Base-by-base conservation (phyloP, 768 basidiomycete species). In the Russula vinacea region DNA sequence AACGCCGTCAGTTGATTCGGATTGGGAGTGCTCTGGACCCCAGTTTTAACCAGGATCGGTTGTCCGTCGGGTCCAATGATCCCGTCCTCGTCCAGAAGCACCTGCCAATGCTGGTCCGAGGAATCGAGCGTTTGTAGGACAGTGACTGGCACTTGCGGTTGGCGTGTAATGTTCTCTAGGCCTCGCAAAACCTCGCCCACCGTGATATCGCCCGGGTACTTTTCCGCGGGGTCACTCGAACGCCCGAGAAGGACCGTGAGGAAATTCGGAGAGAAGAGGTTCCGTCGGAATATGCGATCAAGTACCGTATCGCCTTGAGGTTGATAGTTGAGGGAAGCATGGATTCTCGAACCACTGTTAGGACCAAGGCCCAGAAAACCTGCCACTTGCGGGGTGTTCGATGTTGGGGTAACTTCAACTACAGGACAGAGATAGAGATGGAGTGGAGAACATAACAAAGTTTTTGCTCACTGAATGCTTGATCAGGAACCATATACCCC, bases 21-120 rank as follows among this genome's bases (percentile, higher is more conserved):
- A 24, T 47, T 47, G n/a, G n/a, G 45, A 22, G 45, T 47, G 10
- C 45, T 55, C 51, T 62, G 56, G 17, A 71, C 70, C 10, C 53
- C 39, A 7, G 71, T 72, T 19, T 68, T 58, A 24, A 71, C 60
- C 5, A 66, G 67, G 24, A 76, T 69, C 8, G 70, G 64, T 39
- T 72, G 47, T 3, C 73, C 16, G 24, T 39, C 10, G 45, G 45
- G 45, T 13, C 45, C 45, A 47, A 47, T 47, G 22, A 47, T 47
- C 45, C 45, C 45, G 45, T 22, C 22, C 22, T 47, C 45, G 45
- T 47, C 45, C n/a, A 47, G 45, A 47, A 47, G 45, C 45, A 47
- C 22, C 45, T 47, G 45, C 45, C 45, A 47, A 47, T 47, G 45
- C 45, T 47, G 45, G 11, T 11, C 4, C 45, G 2, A n/a, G 22